Conservation (phyloP, 164 flowering plant genomes). For the Nelumbo lutea region DNA sequence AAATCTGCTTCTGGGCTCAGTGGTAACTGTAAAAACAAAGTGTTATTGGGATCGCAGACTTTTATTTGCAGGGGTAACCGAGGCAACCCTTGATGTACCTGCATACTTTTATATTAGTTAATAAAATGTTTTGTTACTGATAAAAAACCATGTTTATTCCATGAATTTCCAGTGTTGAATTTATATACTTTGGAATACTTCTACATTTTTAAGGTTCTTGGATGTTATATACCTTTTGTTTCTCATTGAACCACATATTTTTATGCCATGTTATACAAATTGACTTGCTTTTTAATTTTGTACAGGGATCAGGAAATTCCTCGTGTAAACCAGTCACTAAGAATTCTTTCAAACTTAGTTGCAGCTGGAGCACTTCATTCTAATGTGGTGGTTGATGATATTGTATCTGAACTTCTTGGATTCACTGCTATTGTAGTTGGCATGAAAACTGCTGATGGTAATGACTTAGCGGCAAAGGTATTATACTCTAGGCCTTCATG, state of each 20-base stretch:
- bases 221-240: background rate
- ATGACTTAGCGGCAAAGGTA: slow-evolving; percentile 69
- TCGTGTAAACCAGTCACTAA: slow-evolving; percentile 57
- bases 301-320: slow-evolving; percentile 63
- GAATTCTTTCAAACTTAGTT: slow-evolving; percentile 72
- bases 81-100: background rate
- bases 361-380: slow-evolving; percentile 64
- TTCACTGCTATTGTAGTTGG: slow-evolving; percentile 33
- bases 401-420: slow-evolving; percentile 51
- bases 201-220: background rate
- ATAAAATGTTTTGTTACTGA: too few species aligned
- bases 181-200: background rate
- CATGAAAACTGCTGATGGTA: slow-evolving; percentile 36
- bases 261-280: background rate
- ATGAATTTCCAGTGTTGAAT: background rate
- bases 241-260: background rate
- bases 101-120: too few species aligned
- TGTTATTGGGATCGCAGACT: too few species aligned
- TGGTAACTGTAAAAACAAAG: too few species aligned
- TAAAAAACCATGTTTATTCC: too few species aligned
- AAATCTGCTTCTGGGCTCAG: too few species aligned
- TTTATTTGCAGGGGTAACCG: too few species aligned
- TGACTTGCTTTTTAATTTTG: slow-evolving; percentile 16
- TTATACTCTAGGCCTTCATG: background rate
- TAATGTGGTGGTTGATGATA: slow-evolving; percentile 48